A percentile compares a stretch with the other conserved stretches of the same genome.
Evolutionary conservation across 2,329 filamentous ascomycete genomes (phyloP).

Genomic region (Whalleya microplaca): DNA sequence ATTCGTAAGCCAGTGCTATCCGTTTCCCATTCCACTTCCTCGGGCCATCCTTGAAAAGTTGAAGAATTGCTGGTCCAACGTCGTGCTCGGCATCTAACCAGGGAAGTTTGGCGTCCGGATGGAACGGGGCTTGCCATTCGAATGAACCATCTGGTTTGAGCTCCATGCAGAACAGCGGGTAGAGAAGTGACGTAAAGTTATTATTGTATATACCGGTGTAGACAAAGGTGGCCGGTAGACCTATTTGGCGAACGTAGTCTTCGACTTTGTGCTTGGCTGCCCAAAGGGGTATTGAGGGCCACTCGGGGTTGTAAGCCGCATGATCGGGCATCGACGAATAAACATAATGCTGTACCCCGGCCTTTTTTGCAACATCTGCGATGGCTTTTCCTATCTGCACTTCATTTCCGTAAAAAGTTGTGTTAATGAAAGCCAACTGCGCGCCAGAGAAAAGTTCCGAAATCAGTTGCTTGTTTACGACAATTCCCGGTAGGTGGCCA

Average conservation of each 20-base stretch:
- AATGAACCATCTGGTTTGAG: slow-evolving; percentile 84
- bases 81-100: slow-evolving; percentile 98
- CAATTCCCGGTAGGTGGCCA: slow-evolving; percentile 64
- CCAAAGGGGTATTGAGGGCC: slow-evolving; percentile 90
- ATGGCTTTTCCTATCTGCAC: slow-evolving; percentile 84
- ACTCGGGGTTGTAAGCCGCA: slow-evolving; percentile 72
- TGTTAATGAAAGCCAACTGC: slow-evolving; percentile 95
- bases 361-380: slow-evolving; percentile 85
- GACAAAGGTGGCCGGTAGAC: slow-evolving; percentile 86
- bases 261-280: slow-evolving; percentile 90
- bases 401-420: slow-evolving; percentile 95
- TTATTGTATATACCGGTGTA: slow-evolving; percentile 99
- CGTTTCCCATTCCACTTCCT: slow-evolving; percentile 78
- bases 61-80: slow-evolving; percentile 86
- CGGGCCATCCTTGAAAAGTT: slow-evolving; percentile 93
- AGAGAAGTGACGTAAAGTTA: slow-evolving; percentile 92
- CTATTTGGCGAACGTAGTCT: slow-evolving; percentile 83
- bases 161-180: slow-evolving; percentile 95
- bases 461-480: slow-evolving; percentile 75
- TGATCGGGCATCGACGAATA: slow-evolving; percentile 99
- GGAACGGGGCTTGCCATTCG: slow-evolving; percentile 91
- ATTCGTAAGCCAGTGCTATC: slow-evolving; percentile 89
- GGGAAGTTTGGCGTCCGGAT: slow-evolving; percentile 83
- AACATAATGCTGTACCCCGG: slow-evolving; percentile 86
- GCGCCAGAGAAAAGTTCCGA: slow-evolving; percentile 79